Evolutionary conservation across 2,329 filamentous ascomycete species (phyloP).

Genomic region (Monosporascus sp.): DNA sequence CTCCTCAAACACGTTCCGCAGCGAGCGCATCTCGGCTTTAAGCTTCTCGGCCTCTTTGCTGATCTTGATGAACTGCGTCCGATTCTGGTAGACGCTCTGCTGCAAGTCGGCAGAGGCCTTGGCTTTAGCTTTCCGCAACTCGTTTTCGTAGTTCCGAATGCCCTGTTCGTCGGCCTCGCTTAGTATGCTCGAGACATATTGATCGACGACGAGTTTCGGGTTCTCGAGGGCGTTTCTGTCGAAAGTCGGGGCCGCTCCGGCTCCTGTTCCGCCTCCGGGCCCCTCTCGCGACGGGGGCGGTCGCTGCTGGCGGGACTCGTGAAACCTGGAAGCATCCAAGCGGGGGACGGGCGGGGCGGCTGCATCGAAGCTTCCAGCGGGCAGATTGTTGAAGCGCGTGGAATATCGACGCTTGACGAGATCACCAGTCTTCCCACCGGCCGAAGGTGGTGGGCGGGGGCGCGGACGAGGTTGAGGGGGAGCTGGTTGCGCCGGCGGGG

Average conservation of each 20-base stretch:
- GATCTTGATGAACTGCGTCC: slow-evolving; percentile 98
- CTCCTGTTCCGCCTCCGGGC: slow-evolving; percentile 37
- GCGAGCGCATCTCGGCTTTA: slow-evolving; percentile 88
- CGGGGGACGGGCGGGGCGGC: slow-evolving; percentile 63
- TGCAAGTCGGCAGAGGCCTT: slow-evolving; percentile 80
- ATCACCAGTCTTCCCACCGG: slow-evolving; percentile 64
- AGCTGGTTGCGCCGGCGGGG: slow-evolving; percentile 19
- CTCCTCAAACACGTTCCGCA: slow-evolving; percentile 87
- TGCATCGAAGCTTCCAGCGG: slow-evolving; percentile 61
- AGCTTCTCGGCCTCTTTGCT: slow-evolving; percentile 98
- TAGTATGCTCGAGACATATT: slow-evolving; percentile 69
- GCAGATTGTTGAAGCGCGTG: slow-evolving; percentile 77
- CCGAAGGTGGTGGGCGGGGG: slow-evolving; percentile 39
- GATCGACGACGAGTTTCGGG: slow-evolving; percentile 71
- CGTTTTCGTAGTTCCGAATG: slow-evolving; percentile 74
- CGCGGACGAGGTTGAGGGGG: slow-evolving; percentile 29
- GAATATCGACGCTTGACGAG: slow-evolving; percentile 94
- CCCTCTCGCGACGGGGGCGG: slow-evolving; percentile 47
- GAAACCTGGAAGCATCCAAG: slow-evolving; percentile 48
- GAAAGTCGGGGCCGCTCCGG: slow-evolving; percentile 55
- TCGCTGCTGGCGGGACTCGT: slow-evolving; percentile 38
- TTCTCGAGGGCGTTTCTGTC: slow-evolving; percentile 76
- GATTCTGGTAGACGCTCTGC: slow-evolving; percentile 93
- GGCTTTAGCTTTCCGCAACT: slow-evolving; percentile 69
- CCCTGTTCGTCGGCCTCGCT: slow-evolving; percentile 84